Evolutionary conservation across 2,329 filamentous ascomycete genomes (phyloP), one percentile per base, ranked within the genome.

Genomic region (Ascochyta koolunga): DNA sequence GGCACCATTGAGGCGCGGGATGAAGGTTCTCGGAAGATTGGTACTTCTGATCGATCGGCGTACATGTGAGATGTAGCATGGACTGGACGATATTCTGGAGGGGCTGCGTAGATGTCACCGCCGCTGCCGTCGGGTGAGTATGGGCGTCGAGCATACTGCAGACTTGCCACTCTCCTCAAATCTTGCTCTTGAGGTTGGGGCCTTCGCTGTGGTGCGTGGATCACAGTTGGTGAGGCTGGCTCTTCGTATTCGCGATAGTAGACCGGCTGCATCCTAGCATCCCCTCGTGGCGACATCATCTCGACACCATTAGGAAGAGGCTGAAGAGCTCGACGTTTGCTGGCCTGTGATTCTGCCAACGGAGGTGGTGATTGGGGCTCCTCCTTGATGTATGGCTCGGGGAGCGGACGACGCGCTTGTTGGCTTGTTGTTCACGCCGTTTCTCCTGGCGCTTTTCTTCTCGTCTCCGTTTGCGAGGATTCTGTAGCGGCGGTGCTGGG

Each of bases 331-430:
- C 77, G 68, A 31, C 76, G 75, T 48, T 75, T 75, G 43, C 76
- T 72, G 6, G 73, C 66, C 36, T 74, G 74, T 24, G 68, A 41
- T 43, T 78, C 74, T 13, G 78, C 72, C 55, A 86, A 82, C 1
- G 82, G 81, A 36, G 83, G 83, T 18, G 85, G 85, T 11, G 85
- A 87, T 16, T 86, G 74, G 7, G 85, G 84, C 65, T 88, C 85
- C 61, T 84, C 80, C 67, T 87, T 88, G 67, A 88, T 85, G 59
- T 80, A 81, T 8, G 82, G 75, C 50, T 81, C 81, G 2, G 73
- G 13, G 72, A 75, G 21, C 58, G 66, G 29, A 62, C 57, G 16
- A 65, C 62, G 16, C 66, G 66, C 43, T 74, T 73, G 35, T 65
- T 70, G 68, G 72, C 55, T 54, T 70, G 72, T 54, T 75, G 77